Conservation (phyloP, 495 filamentous ascomycete genomes). For the Terfezia boudieri region DNA sequence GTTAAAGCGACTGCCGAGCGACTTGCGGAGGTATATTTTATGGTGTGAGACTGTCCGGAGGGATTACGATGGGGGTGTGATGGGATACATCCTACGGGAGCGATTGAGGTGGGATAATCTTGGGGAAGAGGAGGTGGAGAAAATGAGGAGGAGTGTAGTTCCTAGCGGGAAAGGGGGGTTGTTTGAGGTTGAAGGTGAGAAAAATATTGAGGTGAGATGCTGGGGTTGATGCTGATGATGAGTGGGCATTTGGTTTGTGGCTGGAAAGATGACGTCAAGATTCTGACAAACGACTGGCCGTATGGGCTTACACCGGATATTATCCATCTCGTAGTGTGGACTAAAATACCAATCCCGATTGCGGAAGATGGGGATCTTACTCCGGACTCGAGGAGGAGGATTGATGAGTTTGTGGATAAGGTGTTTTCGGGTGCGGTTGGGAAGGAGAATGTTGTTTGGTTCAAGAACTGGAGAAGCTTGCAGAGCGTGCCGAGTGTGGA, state of each 20-base stretch:
- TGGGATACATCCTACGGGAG: constrained; percentile 48
- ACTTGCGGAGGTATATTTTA: constrained; percentile 58
- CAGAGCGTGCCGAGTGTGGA: constrained; percentile 71
- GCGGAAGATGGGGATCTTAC: constrained; percentile 49
- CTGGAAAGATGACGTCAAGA: constrained; percentile 23
- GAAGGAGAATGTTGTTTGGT: constrained; percentile 53
- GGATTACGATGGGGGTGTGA: constrained; percentile 47
- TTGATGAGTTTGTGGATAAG: constrained; percentile 42
- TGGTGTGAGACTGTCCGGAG: constrained; percentile 51
- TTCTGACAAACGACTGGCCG: constrained; percentile 79
- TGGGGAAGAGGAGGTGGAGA: background rate
- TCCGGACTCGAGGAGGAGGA: constrained; percentile 33
- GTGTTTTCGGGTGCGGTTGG: constrained; percentile 42
- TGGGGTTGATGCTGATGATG: too few relatives aligned
- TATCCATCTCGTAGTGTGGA: constrained; percentile 50
- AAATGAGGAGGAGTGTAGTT: background rate
- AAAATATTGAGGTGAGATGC: too few relatives aligned
- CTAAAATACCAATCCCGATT: constrained; percentile 33
- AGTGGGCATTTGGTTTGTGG: too few relatives aligned
- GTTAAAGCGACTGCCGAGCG: constrained; percentile 62
- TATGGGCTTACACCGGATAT: constrained; percentile 32
- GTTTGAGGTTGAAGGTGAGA: background rate
- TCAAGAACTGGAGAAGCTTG: constrained; percentile 80
- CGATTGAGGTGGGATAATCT: constrained; percentile 47
- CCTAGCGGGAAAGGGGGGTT: background rate